Conservation (phyloP, 345 rosid species). For the Linum tenue region DNA sequence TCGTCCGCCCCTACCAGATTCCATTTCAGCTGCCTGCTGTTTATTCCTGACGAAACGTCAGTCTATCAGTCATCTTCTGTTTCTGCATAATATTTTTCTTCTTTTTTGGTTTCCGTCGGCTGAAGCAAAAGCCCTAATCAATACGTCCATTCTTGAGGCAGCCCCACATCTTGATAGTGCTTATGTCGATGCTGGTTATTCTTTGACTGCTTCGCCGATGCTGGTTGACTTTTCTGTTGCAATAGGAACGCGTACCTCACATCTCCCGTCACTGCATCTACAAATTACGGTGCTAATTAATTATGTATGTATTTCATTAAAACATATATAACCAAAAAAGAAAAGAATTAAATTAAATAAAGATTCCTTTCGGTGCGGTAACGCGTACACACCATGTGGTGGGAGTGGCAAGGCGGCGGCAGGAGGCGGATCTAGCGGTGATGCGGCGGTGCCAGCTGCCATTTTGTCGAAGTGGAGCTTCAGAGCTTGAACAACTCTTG, state of each 20-base stretch:
- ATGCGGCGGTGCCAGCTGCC: background rate
- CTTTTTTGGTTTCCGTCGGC: background rate
- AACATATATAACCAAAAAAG: background rate
- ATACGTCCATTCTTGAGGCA: conserved; percentile 86
- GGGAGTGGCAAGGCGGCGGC: background rate
- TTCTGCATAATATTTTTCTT: background rate
- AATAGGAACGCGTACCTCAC: conserved; percentile 21
- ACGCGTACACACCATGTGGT: background rate
- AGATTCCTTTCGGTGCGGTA: background rate
- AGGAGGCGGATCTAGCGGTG: background rate
- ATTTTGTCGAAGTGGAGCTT: conserved; percentile 9
- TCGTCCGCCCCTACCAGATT: too few species aligned
- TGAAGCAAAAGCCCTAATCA: conserved; percentile 10
- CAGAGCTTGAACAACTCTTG: conserved; percentile 6
- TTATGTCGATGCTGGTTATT: conserved; percentile 5
- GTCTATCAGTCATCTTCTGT: background rate
- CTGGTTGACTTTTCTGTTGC: conserved; percentile 26
- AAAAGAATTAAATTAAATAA: background rate
- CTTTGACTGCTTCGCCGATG: conserved; percentile 26
- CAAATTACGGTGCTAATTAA: background rate
- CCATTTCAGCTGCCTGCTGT: too few species aligned
- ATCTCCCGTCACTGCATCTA: conserved; percentile 30
- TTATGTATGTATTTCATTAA: too few species aligned
- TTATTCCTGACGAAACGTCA: background rate
- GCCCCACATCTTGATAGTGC: conserved; percentile 30